These are phyloP conservation scores for Dryas octopetala DNA, from an alignment of 306 rosid genomes.

Conservation along the genomic window DNA sequence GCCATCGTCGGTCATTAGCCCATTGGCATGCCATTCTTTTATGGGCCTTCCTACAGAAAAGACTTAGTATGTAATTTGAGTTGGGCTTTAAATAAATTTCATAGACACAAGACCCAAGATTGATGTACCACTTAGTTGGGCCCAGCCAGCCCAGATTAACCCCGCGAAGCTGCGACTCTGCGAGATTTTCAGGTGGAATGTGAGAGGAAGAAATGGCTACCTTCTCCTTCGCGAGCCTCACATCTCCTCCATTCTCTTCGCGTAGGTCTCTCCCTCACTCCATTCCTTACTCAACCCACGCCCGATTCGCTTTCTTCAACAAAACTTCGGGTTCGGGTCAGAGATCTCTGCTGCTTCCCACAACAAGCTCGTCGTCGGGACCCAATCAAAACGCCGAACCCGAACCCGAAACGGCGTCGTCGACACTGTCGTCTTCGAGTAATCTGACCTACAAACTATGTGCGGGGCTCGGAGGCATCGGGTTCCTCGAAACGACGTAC, in stretches of 20 bases:
- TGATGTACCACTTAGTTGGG: background rate
- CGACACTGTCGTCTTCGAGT: constrained; percentile 27
- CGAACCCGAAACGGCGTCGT: constrained; percentile 31
- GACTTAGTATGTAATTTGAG: background rate
- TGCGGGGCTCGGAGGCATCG: constrained; percentile 59
- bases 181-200: constrained; percentile 1
- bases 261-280: constrained; percentile 26
- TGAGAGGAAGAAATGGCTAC: constrained; percentile 45
- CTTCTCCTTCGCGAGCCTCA: constrained; percentile 37
- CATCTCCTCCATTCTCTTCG: constrained; percentile 38
- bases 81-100: background rate
- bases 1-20: no score
- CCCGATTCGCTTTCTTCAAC: constrained; percentile 8
- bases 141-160: constrained; percentile 5
- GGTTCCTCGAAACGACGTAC: constrained; percentile 78
- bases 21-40: no score
- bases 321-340: constrained; percentile 1
- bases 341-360: constrained; percentile 25
- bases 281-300: constrained; percentile 12
- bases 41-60: no score
- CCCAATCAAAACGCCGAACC: constrained; percentile 49
- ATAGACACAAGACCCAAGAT: background rate
- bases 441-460: constrained; percentile 41
- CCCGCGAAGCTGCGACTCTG: background rate
- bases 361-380: constrained; percentile 43